A percentile compares a stretch with the other conserved stretches of the same genome.
These are phyloP conservation scores for Schizopora paradoxa DNA, from an alignment of 1,284 basidiomycete species.

Conservation along the genomic window DNA sequence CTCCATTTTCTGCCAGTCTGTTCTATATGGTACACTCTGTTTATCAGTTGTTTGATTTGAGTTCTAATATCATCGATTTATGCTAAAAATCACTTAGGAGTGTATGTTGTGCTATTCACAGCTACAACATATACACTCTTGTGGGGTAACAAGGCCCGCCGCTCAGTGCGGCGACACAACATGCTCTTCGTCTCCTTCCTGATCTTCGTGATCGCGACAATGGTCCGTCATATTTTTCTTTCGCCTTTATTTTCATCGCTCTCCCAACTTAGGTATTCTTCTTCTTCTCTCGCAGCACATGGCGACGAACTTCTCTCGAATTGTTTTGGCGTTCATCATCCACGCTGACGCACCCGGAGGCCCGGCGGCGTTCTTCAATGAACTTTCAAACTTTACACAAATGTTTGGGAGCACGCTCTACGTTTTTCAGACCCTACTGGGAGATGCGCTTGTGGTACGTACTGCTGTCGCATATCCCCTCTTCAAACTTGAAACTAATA, in stretches of 20 bases:
- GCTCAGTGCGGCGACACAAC: conserved; percentile 15
- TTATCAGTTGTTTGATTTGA: too few species aligned
- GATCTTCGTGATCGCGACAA: conserved; percentile 16
- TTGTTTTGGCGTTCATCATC: conserved; percentile 23
- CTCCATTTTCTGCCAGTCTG: too few species aligned
- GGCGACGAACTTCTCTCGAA: conserved; percentile 22
- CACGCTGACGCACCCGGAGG: conserved; percentile 22
- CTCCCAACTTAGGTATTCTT: too few species aligned
- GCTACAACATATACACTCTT: conserved; percentile 15
- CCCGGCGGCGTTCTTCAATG: conserved; percentile 22
- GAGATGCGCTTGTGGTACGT: conserved; percentile 11
- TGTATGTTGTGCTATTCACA: conserved; percentile 12
- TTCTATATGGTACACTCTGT: too few species aligned
- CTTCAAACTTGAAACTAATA: too few species aligned
- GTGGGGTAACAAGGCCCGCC: conserved; percentile 10
- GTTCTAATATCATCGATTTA: too few species aligned
- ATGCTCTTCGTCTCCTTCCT: conserved; percentile 11
- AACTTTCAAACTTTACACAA: conserved; percentile 22
- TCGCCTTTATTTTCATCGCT: background rate
- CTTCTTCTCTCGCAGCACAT: conserved; percentile 17
- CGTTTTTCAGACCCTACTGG: conserved; percentile 19
- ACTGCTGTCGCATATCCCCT: too few species aligned
- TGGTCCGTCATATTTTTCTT: conserved; percentile 18
- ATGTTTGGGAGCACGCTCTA: conserved; percentile 26
- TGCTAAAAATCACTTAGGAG: conserved; percentile 9